Percentiles rank a stretch among this genome's conserved stretches.
Conservation (phyloP, 2,329 filamentous ascomycete genomes). For the Stachybotrys elegans region DNA sequence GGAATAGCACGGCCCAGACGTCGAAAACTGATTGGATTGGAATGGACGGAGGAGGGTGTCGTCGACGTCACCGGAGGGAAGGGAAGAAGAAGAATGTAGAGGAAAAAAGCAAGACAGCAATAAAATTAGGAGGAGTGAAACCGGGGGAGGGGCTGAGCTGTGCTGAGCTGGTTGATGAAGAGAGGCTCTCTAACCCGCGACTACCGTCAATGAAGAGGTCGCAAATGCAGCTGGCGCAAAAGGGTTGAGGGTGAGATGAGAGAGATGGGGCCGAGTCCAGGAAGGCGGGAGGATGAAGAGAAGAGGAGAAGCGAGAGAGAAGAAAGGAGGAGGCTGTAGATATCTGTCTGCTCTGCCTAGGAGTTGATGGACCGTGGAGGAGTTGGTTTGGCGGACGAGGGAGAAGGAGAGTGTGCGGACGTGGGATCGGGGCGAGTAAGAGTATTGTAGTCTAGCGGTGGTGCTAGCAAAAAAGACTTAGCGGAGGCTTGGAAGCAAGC, state of each 20-base stretch:
- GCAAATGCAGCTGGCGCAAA: not conserved
- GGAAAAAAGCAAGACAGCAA: slow-evolving; percentile 5
- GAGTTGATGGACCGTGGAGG: not conserved
- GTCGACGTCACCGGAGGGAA: slow-evolving; percentile 2
- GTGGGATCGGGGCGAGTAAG: not conserved
- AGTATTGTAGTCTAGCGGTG: not conserved
- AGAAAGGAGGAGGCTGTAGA: no score
- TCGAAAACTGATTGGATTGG: not conserved
- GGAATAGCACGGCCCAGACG: not conserved
- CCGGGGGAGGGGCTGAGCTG: not conserved
- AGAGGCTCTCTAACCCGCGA: not conserved
- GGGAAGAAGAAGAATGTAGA: slow-evolving; percentile 1
- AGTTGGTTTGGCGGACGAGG: not conserved
- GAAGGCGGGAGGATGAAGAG: not conserved
- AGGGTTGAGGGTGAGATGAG: not conserved
- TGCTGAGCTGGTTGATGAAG: not conserved
- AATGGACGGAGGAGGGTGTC: not conserved
- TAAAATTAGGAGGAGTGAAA: slow-evolving; percentile 7
- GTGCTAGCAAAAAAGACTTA: not conserved
- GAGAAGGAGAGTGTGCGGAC: not conserved
- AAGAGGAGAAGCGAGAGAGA: not conserved
- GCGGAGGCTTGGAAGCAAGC: no score
- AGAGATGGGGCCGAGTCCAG: not conserved
- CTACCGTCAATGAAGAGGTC: slow-evolving; percentile 1
- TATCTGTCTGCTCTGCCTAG: no score